Conservation (phyloP, 1,284 basidiomycete species). For the Rhodofomes roseus region DNA sequence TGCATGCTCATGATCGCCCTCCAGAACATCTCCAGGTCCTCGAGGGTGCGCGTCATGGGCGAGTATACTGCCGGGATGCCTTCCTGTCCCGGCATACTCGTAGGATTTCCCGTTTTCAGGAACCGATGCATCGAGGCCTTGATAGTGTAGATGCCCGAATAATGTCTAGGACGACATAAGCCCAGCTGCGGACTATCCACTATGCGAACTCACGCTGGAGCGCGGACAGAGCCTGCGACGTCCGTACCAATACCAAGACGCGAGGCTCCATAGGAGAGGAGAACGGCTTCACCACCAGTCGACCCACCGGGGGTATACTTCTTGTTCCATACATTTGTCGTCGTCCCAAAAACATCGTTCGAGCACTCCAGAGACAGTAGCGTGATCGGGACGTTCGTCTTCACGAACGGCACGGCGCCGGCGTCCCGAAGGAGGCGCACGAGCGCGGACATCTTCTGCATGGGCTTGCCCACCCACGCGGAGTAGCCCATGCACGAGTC, state of each 20-base stretch:
- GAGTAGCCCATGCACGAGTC: slow-evolving; percentile 80
- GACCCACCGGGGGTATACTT: slow-evolving; percentile 64
- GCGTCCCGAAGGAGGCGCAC: slow-evolving; percentile 60
- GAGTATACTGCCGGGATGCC: slow-evolving; percentile 28
- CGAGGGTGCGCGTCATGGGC: slow-evolving; percentile 30
- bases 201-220: slow-evolving; percentile 55
- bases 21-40: slow-evolving; percentile 30
- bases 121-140: slow-evolving; percentile 42
- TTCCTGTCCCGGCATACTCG: slow-evolving; percentile 55
- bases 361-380: slow-evolving; percentile 72
- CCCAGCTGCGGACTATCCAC: neutral
- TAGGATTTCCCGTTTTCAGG: slow-evolving; percentile 42
- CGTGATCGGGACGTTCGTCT: slow-evolving; percentile 73
- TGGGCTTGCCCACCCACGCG: slow-evolving; percentile 50
- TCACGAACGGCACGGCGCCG: slow-evolving; percentile 75
- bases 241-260: slow-evolving; percentile 75
- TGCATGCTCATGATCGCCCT: slow-evolving; percentile 50
- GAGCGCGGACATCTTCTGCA: slow-evolving; percentile 49
- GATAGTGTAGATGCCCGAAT: slow-evolving; percentile 28
- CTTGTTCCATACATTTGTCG: slow-evolving; percentile 61
- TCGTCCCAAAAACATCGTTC: slow-evolving; percentile 67
- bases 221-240: slow-evolving; percentile 68
- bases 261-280: slow-evolving; percentile 66
- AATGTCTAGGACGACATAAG: slow-evolving; percentile 18
- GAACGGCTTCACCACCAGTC: slow-evolving; percentile 67